phyloP scores from a whole-genome alignment of 2,329 filamentous ascomycete genomes.

The Aspergillus brasiliensis region DNA sequence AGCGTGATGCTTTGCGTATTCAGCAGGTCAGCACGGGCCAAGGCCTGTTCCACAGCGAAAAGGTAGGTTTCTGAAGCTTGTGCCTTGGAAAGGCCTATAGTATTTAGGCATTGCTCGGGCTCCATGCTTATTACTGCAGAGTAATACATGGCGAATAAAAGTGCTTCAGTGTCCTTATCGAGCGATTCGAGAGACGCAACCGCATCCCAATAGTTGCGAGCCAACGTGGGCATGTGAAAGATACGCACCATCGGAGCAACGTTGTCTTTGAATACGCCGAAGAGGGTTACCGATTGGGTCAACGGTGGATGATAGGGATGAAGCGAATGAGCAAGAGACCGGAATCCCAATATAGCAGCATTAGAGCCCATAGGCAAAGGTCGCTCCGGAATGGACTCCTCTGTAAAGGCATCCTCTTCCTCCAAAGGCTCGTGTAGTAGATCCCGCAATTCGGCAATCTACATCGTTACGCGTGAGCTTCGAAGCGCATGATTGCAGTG shows the following conservation, averaged over 20 bases:
- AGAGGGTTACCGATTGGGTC: constrained; percentile 16
- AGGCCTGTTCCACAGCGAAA: constrained; percentile 60
- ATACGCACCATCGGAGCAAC: constrained; percentile 60
- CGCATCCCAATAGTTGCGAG: constrained; percentile 50
- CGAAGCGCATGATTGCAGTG: background rate
- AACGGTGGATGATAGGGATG: constrained; percentile 53
- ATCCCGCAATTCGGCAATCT: constrained; percentile 61
- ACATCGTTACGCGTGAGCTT: background rate
- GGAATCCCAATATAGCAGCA: constrained; percentile 45
- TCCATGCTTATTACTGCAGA: constrained; percentile 55
- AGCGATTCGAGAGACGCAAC: constrained; percentile 49
- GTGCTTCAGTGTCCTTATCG: constrained; percentile 54
- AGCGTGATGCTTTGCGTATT: constrained; percentile 59
- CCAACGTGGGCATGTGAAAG: constrained; percentile 56
- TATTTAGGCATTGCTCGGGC: constrained; percentile 48
- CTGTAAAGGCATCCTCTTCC: constrained; percentile 48
- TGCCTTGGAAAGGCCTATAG: constrained; percentile 50
- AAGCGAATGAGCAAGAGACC: constrained; percentile 55
- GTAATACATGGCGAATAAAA: constrained; percentile 63
- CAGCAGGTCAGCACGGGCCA: constrained; percentile 61
- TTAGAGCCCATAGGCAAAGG: constrained; percentile 55
- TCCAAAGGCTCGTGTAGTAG: constrained; percentile 51
- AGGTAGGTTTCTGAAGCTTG: constrained; percentile 55
- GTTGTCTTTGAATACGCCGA: constrained; percentile 19
- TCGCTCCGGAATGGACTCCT: constrained; percentile 34